A percentile compares a stretch with the other conserved stretches of the same genome.
These are phyloP conservation scores for Handroanthus guayacan DNA, from an alignment of 257 asterid genomes.

Conservation along the genomic window DNA sequence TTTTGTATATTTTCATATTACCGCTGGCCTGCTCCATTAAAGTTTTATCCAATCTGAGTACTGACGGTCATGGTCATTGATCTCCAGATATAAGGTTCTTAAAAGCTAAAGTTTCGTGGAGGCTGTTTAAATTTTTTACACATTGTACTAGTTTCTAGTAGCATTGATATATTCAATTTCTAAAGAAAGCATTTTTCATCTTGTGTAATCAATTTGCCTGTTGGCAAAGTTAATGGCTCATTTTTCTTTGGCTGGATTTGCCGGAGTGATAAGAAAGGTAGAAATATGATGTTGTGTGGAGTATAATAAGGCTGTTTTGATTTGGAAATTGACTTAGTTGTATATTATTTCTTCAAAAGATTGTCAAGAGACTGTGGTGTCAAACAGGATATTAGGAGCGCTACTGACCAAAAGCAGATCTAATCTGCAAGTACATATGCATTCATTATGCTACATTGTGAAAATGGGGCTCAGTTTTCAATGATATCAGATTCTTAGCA, in stretches of 20 bases:
- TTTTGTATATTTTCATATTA: neutral
- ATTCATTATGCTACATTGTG: neutral
- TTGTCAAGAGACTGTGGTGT: neutral
- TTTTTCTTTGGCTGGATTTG: neutral
- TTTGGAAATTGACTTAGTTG: neutral
- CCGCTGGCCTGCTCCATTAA: neutral
- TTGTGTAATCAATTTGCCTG: neutral
- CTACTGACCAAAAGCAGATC: neutral
- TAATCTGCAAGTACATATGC: neutral
- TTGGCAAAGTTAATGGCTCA: neutral
- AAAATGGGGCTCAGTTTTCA: neutral
- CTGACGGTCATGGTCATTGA: neutral
- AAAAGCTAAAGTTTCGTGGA: neutral
- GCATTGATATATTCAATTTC: neutral
- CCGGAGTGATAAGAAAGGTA: neutral
- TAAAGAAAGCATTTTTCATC: neutral
- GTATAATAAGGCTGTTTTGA: neutral
- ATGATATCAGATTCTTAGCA: neutral
- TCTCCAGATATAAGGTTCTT: slow-evolving; percentile 2
- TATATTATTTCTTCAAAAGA: neutral
- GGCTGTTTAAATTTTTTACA: neutral
- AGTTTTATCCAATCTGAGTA: neutral
- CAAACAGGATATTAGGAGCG: neutral
- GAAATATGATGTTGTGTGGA: neutral
- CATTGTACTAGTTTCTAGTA: neutral